Evolutionary conservation across 1,284 basidiomycete species (phyloP), one percentile per base, ranked within the genome.

Genomic region (Trichosporon ovoides): DNA sequence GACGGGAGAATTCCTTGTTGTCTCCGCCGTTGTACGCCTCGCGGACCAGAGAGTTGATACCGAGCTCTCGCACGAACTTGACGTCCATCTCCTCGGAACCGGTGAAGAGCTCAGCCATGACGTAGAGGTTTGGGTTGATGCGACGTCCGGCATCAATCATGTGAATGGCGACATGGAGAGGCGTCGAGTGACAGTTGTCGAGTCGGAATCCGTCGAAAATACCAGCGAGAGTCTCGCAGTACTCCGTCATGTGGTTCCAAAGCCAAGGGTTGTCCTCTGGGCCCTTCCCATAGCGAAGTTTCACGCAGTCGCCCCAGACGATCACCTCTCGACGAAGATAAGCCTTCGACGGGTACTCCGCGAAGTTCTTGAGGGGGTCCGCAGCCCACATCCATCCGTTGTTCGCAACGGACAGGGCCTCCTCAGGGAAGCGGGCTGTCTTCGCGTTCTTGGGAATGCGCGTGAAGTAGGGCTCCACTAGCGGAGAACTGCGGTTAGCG

Each of bases 351-450:
- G 89, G 88, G 51, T 85, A 84, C n/a, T 91, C 84, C 10, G 94
- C 95, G 78, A 98, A 98, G 79, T 98, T 96, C 64, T 86, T 83
- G 19, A 98, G 82, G 0, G 95, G 95, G 74, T 98, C 87, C 2
- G 95, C 94, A 59, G 88, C 82, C 95, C 95, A 98, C 68, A 98
- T 95, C 95, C 95, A 98, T 9, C 95, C 95, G 70, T 98, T 98
- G 78, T 98, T 97, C 5, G 95, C 95, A 31, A 97, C 79, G 0
- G 89, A 86, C 68, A 93, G 88, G 9, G 83, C 80, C 18, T 81
- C 73, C 2, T 87, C 84, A 58, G 92, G 85, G 61, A 82, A 80
- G 51, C 84, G 82, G 52, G 83, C 77, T 1, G 83, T 83, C 20
- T 78, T 80, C 4, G 61, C 66, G 62, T 79, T 80, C 7, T 81